Evolutionary conservation across 768 basidiomycete species (phyloP), one percentile per base, ranked within the genome.

Genomic region (Vishniacozyma victoriae): DNA sequence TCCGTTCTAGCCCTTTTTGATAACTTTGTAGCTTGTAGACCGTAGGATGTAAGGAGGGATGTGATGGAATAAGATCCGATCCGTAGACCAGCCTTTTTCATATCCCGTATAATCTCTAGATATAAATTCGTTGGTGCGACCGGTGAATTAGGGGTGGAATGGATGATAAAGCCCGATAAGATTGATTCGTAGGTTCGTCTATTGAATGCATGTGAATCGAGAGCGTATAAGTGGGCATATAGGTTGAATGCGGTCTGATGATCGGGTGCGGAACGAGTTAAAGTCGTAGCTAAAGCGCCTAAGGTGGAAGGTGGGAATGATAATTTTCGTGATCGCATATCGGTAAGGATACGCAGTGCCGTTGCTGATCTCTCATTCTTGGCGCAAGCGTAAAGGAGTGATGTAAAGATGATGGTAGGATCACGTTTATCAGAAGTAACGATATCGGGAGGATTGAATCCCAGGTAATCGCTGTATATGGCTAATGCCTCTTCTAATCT

Each of bases 51-150:
- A 16, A 89, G 73, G 49, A 90, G 74, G 44, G 81, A 79, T 19
- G 81, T 82, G 62, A 89, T 87, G 11, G 84, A 78, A 41, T 79
- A 73, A 1, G 76, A 72, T 0, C 80, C 78, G 45, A 84, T 75
- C 9, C 74, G 72, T 44, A 82, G 72, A 18, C 85, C 84, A 2
- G 79, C 78, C 12, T 72, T 69, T 22, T 80, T 82, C 87, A 92
- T 91, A 72, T 90, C 87, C 29, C 77, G 78, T 48, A 89, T 77
- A 42, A 92, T 84, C 45, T 79, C 78, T 68, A 89, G 82, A 69
- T 86, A 87, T 45, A 80, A 76, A 52, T 75, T 71, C 41, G 69
- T 74, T 53, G 67, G 79, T 54, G 66, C 79, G 64, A 54, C 76
- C 20, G 75, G 59, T 15, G 71, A 64, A 18, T 77, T 65, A 38